These are phyloP conservation scores for Angomonas desouzai DNA, from an alignment of 208 protist genomes.

Conservation along the genomic window DNA sequence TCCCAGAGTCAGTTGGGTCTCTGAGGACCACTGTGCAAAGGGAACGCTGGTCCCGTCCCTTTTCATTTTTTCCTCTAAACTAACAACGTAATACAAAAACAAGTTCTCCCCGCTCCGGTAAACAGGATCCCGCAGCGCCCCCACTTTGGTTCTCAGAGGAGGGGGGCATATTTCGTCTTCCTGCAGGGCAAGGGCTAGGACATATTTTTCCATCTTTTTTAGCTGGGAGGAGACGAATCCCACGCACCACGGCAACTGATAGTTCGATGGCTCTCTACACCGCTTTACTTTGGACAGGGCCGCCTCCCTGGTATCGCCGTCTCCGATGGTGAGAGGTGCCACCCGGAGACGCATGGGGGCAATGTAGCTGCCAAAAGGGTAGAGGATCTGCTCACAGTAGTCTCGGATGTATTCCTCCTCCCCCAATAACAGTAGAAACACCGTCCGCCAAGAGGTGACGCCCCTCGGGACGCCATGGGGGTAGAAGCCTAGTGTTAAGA, in stretches of 20 bases:
- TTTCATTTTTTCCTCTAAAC: conserved; percentile 17
- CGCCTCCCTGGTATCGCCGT: conserved; percentile 43
- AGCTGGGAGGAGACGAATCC: conserved; percentile 37
- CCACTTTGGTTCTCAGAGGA: conserved; percentile 51
- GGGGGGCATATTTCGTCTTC: conserved; percentile 25
- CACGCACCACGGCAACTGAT: conserved; percentile 61
- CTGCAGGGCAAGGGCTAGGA: conserved; percentile 33
- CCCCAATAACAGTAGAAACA: conserved; percentile 67
- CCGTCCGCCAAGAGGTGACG: conserved; percentile 46
- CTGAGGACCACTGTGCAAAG: conserved; percentile 41
- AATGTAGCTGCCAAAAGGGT: conserved; percentile 52
- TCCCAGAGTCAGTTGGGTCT: conserved; percentile 13
- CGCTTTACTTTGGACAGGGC: conserved; percentile 52
- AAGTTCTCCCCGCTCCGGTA: conserved; percentile 28
- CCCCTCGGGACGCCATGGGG: conserved; percentile 36
- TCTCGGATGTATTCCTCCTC: conserved; percentile 25
- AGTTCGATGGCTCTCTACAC: conserved; percentile 57
- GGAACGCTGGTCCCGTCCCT: conserved; percentile 18
- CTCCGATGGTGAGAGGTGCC: conserved; percentile 47
- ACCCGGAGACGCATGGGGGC: conserved; percentile 57
- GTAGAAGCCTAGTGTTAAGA: conserved; percentile 41
- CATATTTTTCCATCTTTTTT: conserved; percentile 29
- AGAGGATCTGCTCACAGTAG: conserved; percentile 57
- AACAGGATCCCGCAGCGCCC: conserved; percentile 32
- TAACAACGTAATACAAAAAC: conserved; percentile 57